These are phyloP conservation scores for Parmelia sp. DNA, from an alignment of 495 filamentous ascomycete genomes.

Conservation along the genomic window DNA sequence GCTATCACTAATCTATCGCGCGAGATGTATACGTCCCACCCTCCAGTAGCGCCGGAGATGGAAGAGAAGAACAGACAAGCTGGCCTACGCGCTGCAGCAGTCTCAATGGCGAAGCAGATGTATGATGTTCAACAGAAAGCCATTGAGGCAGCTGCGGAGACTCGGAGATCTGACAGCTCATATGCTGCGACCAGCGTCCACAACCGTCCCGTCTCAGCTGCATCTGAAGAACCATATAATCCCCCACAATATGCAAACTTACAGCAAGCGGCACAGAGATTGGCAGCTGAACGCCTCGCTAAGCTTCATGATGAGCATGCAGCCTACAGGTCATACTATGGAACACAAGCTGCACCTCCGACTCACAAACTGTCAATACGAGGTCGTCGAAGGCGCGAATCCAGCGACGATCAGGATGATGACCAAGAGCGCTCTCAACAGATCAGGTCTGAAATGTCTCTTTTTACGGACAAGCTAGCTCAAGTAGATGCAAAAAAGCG, in stretches of 20 bases:
- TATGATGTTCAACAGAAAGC: constrained; percentile 59
- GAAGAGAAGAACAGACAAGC: constrained; percentile 67
- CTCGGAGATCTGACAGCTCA: constrained; percentile 27
- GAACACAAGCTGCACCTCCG: constrained; percentile 44
- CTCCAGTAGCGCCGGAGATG: constrained; percentile 62
- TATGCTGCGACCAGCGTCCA: constrained; percentile 39
- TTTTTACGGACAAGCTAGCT: constrained; percentile 60
- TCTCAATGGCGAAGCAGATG: constrained; percentile 85
- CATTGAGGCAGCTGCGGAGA: constrained; percentile 39
- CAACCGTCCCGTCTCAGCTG: constrained; percentile 33
- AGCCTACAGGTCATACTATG: constrained; percentile 68
- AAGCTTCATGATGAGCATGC: constrained; percentile 68
- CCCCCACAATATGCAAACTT: constrained; percentile 53
- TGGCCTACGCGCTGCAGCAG: constrained; percentile 68
- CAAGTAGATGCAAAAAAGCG: constrained; percentile 70
- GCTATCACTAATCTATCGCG: constrained; percentile 44
- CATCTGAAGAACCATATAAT: constrained; percentile 35
- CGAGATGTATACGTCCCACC: constrained; percentile 68
- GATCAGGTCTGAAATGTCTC: constrained; percentile 74
- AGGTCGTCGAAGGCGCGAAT: constrained; percentile 54
- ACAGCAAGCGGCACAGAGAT: constrained; percentile 77
- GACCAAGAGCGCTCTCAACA: constrained; percentile 63
- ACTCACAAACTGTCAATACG: constrained; percentile 48
- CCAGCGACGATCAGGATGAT: constrained; percentile 61
- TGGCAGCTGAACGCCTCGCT: constrained; percentile 74